Evolutionary conservation across 108 stramenopile species (phyloP), one percentile per base, ranked within the genome.

Genomic region (Skeletonema costatum): DNA sequence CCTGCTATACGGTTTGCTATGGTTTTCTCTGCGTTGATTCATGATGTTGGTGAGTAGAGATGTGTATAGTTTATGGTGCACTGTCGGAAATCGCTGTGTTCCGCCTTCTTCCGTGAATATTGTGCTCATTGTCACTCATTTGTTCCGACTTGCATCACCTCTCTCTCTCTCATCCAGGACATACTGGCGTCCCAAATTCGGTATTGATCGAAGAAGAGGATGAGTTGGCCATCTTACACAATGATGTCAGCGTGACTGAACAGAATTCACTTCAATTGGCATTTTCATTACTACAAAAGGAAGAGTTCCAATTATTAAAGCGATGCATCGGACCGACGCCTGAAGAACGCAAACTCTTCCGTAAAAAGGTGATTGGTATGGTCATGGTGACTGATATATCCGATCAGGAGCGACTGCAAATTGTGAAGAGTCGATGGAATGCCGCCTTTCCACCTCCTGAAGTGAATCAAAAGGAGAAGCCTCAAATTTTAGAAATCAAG

Each of bases 11-110:
- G 83, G 33, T 81, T 92, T 14, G 87, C 86, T 42, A 58, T 88
- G 68, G 14, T 92, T 32, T 92, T 92, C 70, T 84, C 93, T 17
- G 91, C 93, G 30, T 60, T 92, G 16, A 86, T 92, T 71, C 93
- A 92, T 68, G 93, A 94, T 67, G 93, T 92, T 21, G 88, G 60
- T 56, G 25, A 56, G 53, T 25, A 29, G 2, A 4, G 44, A 46
- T 46, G 44, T 46, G 44, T 16, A 2, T 9, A 11, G 10, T 11
- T 41, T 11, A 11, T 1, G 38, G 6, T 39, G 38, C 38, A 39
- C 7, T 39, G 0, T 39, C 8, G 38, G 38, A 25, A 25, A 25
- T 2, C 39, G 11, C 39, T 41, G 10, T 12, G 44, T 3, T 4
- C 44, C 44, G 3, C 44, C 44, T 46, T 46, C 16, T 46, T 4